Conservation (phyloP, 805 yeast genomes). For the Kodamaea neixiangensis region DNA sequence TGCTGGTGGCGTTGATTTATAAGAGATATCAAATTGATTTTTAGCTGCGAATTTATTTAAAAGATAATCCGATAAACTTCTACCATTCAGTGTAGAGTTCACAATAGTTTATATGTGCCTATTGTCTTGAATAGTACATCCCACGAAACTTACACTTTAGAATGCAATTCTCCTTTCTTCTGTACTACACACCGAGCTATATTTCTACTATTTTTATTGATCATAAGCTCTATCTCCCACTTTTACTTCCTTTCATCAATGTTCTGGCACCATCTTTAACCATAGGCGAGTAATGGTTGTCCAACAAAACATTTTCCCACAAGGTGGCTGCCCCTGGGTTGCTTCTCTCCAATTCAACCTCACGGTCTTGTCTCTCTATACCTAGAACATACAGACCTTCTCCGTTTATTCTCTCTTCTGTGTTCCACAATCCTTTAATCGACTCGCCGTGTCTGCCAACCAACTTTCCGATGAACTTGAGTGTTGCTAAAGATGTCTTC, state of each 20-base stretch:
- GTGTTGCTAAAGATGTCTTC: slow-evolving; percentile 74
- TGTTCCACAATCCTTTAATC: slow-evolving; percentile 72
- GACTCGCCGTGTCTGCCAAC: slow-evolving; percentile 67
- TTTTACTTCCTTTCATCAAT: slow-evolving; percentile 40
- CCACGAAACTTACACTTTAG: no score
- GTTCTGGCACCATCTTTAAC: slow-evolving; percentile 66
- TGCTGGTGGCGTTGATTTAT: neutral
- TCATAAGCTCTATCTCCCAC: neutral
- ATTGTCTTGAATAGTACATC: no score
- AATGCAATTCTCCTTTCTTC: no score
- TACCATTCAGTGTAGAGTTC: no score
- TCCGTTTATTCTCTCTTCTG: slow-evolving; percentile 85
- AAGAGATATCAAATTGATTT: neutral
- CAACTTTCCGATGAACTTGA: slow-evolving; percentile 78
- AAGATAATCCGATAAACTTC: no score
- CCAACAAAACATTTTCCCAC: slow-evolving; percentile 83
- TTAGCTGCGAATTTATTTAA: slow-evolving; percentile 1
- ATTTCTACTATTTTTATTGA: no score
- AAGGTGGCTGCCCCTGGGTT: slow-evolving; percentile 87
- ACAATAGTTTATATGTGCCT: no score
- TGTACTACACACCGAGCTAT: no score
- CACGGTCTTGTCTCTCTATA: slow-evolving; percentile 49
- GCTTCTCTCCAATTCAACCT: slow-evolving; percentile 64
- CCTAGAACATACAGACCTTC: slow-evolving; percentile 63
- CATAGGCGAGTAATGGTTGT: slow-evolving; percentile 79